Evolutionary conservation across 2,329 filamentous ascomycete genomes (phyloP).

Genomic region (Alternaria brassicae): DNA sequence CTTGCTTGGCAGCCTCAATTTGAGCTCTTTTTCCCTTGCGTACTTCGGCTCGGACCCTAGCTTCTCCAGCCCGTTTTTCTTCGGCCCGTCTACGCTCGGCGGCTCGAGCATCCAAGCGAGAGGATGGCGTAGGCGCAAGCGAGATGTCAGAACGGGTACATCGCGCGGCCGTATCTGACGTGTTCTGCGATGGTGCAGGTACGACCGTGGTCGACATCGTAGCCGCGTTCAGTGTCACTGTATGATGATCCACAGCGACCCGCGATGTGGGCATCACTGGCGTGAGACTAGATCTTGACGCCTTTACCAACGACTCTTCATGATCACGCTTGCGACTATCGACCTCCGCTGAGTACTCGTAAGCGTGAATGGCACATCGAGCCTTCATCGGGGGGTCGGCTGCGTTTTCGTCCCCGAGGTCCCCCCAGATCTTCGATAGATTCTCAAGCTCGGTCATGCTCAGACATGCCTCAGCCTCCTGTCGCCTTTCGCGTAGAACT

Average conservation of each 20-base stretch:
- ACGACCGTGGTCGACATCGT: neutral
- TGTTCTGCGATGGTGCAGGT: neutral
- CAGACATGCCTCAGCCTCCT: slow-evolving; percentile 16
- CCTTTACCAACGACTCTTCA: slow-evolving; percentile 17
- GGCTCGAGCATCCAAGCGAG: neutral
- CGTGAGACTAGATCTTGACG: slow-evolving; percentile 13
- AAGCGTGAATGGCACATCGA: slow-evolving; percentile 19
- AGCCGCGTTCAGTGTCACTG: neutral
- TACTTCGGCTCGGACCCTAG: slow-evolving; percentile 3
- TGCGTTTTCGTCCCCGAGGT: slow-evolving; percentile 20
- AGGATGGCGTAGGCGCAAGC: neutral
- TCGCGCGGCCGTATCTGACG: neutral
- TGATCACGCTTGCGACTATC: slow-evolving; percentile 13
- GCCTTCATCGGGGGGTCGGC: slow-evolving; percentile 12
- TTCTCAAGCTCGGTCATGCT: slow-evolving; percentile 12
- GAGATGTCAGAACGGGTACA: neutral
- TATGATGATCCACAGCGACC: neutral
- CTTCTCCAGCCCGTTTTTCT: slow-evolving; percentile 4
- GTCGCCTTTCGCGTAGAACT: slow-evolving; percentile 15
- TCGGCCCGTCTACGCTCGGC: slow-evolving; percentile 7
- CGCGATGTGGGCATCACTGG: slow-evolving; percentile 1
- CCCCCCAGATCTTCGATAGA: slow-evolving; percentile 22
- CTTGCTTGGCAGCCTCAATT: slow-evolving; percentile 17
- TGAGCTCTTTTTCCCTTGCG: slow-evolving; percentile 16
- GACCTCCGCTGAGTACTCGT: slow-evolving; percentile 28